Conservation (phyloP, 1,284 basidiomycete genomes). For the Cutaneotrichosporon dermatis region DNA sequence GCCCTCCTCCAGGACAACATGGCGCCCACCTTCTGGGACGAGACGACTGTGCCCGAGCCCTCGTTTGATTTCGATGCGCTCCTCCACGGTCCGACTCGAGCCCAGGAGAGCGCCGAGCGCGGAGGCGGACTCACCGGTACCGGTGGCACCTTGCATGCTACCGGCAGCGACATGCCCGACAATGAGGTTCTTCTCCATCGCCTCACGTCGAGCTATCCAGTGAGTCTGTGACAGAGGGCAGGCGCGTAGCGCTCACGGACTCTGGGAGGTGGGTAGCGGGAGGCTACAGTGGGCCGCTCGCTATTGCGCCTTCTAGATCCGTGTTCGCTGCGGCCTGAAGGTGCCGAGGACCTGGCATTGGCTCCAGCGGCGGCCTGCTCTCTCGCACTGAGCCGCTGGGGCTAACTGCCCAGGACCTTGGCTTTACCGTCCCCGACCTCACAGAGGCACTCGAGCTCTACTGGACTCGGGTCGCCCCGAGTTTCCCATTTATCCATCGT, state of each 20-base stretch:
- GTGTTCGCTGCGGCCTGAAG: not conserved
- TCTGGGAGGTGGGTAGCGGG: not conserved
- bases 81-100: conserved; percentile 8
- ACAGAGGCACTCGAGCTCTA: conserved; percentile 26
- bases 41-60: conserved; percentile 1
- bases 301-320: not conserved
- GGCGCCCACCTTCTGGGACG: conserved; percentile 11
- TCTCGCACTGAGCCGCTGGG: not conserved
- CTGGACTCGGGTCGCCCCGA: conserved; percentile 35
- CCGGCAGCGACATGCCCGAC: not conserved
- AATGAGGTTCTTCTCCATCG: conserved; percentile 15
- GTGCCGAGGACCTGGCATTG: conserved; percentile 2
- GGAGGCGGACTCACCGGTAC: not conserved
- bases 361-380: conserved; percentile 2
- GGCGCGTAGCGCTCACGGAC: conserved; percentile 19
- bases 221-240: conserved; percentile 12
- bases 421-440: conserved; percentile 22
- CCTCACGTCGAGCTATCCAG: conserved; percentile 6
- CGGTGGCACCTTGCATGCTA: not conserved
- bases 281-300: too few relatives aligned
- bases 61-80: conserved; percentile 17
- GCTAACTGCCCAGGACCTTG: conserved; percentile 13
- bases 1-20: conserved; percentile 19
- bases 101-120: conserved; percentile 23
- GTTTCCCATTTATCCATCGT: conserved; percentile 41